Evolutionary conservation across 1,284 basidiomycete species (phyloP), one percentile per base, ranked within the genome.

Genomic region (Pseudozyma tsukubaensis): DNA sequence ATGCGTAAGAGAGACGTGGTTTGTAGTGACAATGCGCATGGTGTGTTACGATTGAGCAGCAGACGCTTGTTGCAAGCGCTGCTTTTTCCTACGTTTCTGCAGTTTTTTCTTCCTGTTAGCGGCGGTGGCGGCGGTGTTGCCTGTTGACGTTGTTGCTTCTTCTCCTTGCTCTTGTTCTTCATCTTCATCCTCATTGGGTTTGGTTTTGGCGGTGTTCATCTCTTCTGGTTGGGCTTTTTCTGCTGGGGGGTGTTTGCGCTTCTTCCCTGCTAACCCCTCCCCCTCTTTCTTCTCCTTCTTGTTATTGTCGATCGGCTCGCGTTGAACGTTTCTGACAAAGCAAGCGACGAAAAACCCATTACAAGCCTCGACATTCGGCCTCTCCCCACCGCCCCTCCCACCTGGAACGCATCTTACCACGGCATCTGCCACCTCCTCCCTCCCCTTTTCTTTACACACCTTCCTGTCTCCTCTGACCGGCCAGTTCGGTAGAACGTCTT

Each of bases 341-440:
- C 71, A 76, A 35, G 76, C 76, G 3, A 82, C 76, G 39, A 82
- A 82, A 49, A 82, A 82, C 5, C 80, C 80, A 53, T 81, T 82
- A 32, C 76, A 72, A 3, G 64, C 66, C 12, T 78, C 68, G 1
- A 56, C 55, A 42, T 80, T 48, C 13, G 66, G 65, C 34, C 29
- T 40, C 1, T 51, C 50, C 2, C 68, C 57, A 1, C 52, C 64
- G 0, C 32, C 47, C 3, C 14, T 19, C 0, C 77, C 78, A 16
- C 80, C 80, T 0, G 79, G 78, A 0, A 65, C 43, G 29, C 76
- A 80, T 6, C 79, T 55, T n/a, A 80, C 63, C 19, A 82, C 62
- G 24, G 54, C 55, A 1, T 75, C 69, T 3, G 73, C 75, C 5
- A 72, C 34, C 0, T 39, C 49, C 4, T 50, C 34, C 12, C 24